Evolutionary conservation across 2,329 filamentous ascomycete species (phyloP), one percentile per base, ranked within the genome.

Genomic region (Alternaria conjuncta): DNA sequence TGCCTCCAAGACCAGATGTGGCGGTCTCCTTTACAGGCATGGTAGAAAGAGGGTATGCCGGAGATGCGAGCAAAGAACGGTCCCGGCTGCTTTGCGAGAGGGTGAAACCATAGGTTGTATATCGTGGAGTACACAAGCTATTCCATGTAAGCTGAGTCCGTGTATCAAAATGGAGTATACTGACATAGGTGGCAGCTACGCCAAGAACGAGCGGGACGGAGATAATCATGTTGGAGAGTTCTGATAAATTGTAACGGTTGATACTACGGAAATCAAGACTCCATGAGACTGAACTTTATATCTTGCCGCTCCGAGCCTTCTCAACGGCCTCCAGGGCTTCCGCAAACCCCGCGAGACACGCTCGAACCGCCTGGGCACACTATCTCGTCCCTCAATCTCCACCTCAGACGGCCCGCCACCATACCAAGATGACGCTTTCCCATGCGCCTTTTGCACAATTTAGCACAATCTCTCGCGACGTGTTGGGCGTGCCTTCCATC

Each of bases 1-100:
- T 45, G 55, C 41, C 61, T 59, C 61, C 56, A 66, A 10, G 65
- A 50, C 69, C 69, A 71, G 18, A 70, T 53, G 45, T 71, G 69
- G 11, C 69, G 57, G 18, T 70, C 63, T n/a, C 67, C 54, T 46
- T 51, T 49, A 46, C n/a, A 32, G 1, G 61, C 55, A 57, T 66
- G 57, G 45, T 64, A 66, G 50, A 60, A 66, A 23, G 66, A 68
- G 11, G 63, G 64, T 10, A 62, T 30, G 30, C 30, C 47, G 15
- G 57, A 65, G 8, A 64, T 30, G 15, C 57, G 55, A 41, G 56
- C 55, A 32, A 58, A 55, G 45, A 68, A 54, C 1, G 65, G 65
- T 12, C 63, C 65, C 3, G 63, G 65, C 12, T 55, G 32, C 9
- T 62, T 44, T 6, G 61, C 43, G 11, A 68, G 47, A 12, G 65